These are phyloP conservation scores for Saxophila tyrrhenica DNA, from an alignment of 495 filamentous ascomycete species.

Conservation along the genomic window DNA sequence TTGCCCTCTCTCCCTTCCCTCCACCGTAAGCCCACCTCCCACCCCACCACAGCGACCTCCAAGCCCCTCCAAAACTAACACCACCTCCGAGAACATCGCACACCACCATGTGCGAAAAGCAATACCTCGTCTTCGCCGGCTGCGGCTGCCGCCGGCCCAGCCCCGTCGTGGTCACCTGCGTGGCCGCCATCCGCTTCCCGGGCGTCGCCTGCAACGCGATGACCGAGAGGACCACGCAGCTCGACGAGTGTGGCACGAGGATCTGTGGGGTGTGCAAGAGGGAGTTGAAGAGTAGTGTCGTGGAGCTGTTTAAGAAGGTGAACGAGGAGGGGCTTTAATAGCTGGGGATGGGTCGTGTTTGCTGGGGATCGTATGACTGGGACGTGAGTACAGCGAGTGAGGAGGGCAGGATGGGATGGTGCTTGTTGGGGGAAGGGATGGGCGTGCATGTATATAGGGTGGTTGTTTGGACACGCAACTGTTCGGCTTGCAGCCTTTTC, in stretches of 20 bases:
- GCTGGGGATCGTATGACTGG: too few species aligned
- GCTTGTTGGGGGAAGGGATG: not conserved
- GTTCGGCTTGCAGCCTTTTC: too few species aligned
- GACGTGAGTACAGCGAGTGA: not conserved
- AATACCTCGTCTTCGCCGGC: not conserved
- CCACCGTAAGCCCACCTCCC: not conserved
- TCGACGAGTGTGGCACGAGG: not conserved
- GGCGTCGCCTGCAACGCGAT: not conserved
- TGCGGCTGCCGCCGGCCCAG: not conserved
- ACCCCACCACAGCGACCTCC: not conserved
- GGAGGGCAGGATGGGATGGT: not conserved
- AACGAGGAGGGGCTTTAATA: not conserved
- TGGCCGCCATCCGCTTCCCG: not conserved
- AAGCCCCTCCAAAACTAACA: not conserved
- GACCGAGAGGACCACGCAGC: not conserved
- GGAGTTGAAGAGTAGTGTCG: not conserved
- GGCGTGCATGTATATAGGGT: too few species aligned
- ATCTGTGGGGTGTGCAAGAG: not conserved
- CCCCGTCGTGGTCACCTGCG: not conserved
- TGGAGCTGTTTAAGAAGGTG: not conserved
- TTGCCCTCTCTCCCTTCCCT: too few species aligned
- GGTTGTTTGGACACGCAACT: too few species aligned
- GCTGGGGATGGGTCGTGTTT: not conserved
- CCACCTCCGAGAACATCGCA: not conserved
- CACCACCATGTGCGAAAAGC: not conserved